Conservation (phyloP, 495 filamentous ascomycete species). For the Lasiosphaeria ovina region DNA sequence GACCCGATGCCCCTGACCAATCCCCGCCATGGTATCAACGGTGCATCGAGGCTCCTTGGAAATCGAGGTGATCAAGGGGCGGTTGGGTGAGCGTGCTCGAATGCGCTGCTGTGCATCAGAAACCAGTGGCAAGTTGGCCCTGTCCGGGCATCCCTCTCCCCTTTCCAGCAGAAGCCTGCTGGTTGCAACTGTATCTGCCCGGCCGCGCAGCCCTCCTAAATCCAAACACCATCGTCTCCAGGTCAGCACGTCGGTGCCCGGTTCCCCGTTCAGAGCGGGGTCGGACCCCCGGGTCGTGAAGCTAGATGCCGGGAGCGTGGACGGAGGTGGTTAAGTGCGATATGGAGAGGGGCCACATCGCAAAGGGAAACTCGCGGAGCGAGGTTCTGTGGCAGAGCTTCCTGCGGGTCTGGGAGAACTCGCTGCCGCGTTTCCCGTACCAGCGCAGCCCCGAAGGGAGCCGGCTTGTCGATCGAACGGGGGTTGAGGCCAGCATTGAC, state of each 20-base stretch:
- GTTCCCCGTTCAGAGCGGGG: neutral
- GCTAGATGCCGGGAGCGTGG: slow-evolving; percentile 13
- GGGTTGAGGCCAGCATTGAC: slow-evolving; percentile 20
- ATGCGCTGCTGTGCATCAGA: too few relatives aligned
- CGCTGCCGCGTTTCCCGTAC: slow-evolving; percentile 27
- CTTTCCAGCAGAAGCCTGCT: too few relatives aligned
- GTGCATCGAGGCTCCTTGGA: too few relatives aligned
- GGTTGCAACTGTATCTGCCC: neutral
- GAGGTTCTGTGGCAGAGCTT: slow-evolving; percentile 16
- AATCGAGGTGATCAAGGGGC: too few relatives aligned
- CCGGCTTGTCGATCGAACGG: slow-evolving; percentile 29
- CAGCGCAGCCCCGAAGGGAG: slow-evolving; percentile 21
- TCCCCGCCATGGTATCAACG: too few relatives aligned
- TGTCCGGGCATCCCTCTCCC: too few relatives aligned
- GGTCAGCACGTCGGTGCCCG: neutral
- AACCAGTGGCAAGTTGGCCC: too few relatives aligned
- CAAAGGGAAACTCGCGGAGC: slow-evolving; percentile 11
- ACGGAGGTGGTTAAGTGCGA: slow-evolving; percentile 16
- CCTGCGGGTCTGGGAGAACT: slow-evolving; percentile 21
- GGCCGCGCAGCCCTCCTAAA: neutral
- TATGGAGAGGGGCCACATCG: slow-evolving; percentile 12
- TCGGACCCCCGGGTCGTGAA: neutral
- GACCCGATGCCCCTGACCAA: too few relatives aligned
- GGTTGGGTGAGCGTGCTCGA: too few relatives aligned
- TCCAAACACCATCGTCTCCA: neutral